Evolutionary conservation across 768 basidiomycete genomes (phyloP), one percentile per base, ranked within the genome.

Genomic region (Calocera cornea): DNA sequence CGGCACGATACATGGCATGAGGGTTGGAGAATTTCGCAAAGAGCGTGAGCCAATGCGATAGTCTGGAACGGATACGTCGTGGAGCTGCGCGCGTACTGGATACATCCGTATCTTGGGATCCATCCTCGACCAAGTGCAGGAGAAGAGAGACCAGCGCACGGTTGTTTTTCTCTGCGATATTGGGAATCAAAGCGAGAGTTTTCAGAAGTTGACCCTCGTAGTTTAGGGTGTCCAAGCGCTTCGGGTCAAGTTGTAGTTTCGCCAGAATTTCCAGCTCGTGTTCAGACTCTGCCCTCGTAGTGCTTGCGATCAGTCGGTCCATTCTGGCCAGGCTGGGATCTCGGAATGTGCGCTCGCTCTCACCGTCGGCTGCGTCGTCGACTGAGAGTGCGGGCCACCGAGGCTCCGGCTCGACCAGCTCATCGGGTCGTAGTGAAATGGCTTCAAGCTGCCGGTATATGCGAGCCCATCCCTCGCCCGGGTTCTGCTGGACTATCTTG

Each of bases 11-110:
- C 1, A 95, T 79, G 0, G 92, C 90, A 77, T 92, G 95, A n/a
- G 95, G 95, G 73, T 97, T 98, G 71, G 79, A 79, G 74, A 99
- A 90, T 74, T 94, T 95, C 64, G 90, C 83, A 76, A 97, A 91
- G 12, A 98, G 81, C 22, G 83, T 83, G 31, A 98, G 84, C 87
- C 91, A 98, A 0, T 84, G 80, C 17, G 78, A 78, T 11, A 97
- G 83, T 73, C 86, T 88, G 33, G 80, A 76, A 47, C 85, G 86
- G 3, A 75, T 72, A 16, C 72, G 73, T 65, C 54, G 64, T 8
- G 67, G 71, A 10, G 69, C 54, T 17, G 69, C 69, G 11, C 72
- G 67, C 41, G 67, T 65, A 3, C 70, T 67, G 12, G 70, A 67
- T 49, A 71, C 70, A 33, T 69, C 72, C 27, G 68, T 67, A 24